These are phyloP conservation scores for Aspergillus viridinutans DNA, from an alignment of 2,329 filamentous ascomycete species.

Conservation along the genomic window DNA sequence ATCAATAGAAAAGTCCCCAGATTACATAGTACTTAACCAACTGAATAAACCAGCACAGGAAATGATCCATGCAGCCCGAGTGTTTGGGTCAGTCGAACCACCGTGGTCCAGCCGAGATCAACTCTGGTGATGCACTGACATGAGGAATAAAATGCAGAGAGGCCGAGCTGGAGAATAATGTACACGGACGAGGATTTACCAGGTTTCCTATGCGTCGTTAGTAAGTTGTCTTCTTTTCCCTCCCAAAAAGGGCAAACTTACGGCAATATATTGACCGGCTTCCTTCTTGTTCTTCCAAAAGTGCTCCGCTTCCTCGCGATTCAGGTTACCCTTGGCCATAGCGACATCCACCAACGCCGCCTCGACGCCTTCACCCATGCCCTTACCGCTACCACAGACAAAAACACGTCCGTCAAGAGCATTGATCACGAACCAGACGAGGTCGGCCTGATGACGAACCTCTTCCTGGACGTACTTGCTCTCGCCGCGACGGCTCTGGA, in stretches of 20 bases:
- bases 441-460: slow-evolving; percentile 80
- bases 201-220: slow-evolving; percentile 28
- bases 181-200: slow-evolving; percentile 18
- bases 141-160: neutral
- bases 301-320: slow-evolving; percentile 71
- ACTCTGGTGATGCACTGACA: neutral
- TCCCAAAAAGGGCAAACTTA: slow-evolving; percentile 22
- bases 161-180: neutral
- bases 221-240: neutral
- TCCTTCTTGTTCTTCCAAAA: slow-evolving; percentile 94
- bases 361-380: slow-evolving; percentile 97
- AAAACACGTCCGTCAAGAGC: slow-evolving; percentile 93
- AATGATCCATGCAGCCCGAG: neutral
- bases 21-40: neutral
- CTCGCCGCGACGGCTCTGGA: slow-evolving; percentile 70
- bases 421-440: slow-evolving; percentile 99
- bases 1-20: neutral
- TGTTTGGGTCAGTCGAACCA: neutral
- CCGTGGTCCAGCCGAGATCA: slow-evolving; percentile 2
- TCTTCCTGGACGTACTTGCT: slow-evolving; percentile 96
- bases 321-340: slow-evolving; percentile 86
- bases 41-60: neutral
- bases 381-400: slow-evolving; percentile 90
- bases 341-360: slow-evolving; percentile 81
- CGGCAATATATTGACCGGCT: slow-evolving; percentile 91